Percentiles rank a stretch among this genome's conserved stretches.
Conservation (phyloP, 352 stramenopile genomes). For the Phytopythium helicoides region DNA sequence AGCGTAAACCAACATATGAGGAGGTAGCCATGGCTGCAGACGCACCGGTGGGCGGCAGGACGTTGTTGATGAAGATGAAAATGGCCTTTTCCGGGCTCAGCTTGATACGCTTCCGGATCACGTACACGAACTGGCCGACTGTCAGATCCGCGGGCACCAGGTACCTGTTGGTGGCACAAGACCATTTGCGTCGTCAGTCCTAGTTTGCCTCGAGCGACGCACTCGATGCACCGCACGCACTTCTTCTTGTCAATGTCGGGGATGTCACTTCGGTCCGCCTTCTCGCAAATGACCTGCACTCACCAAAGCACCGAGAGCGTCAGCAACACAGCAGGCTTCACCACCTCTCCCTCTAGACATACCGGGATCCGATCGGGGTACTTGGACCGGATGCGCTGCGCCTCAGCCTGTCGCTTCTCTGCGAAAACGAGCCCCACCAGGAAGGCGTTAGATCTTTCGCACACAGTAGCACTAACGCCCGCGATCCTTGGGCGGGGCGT, state of each 20-base stretch:
- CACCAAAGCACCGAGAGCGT: background rate
- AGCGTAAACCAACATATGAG: too few species aligned
- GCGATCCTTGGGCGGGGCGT: too few species aligned
- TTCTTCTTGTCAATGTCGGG: constrained; percentile 99
- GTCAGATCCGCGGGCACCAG: constrained; percentile 96
- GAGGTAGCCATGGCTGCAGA: too few species aligned
- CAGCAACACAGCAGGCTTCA: too few species aligned
- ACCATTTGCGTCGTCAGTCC: too few species aligned
- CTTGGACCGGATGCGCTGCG: constrained; percentile 97
- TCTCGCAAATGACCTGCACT: constrained; percentile 87
- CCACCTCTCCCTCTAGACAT: too few species aligned
- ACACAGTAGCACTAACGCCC: too few species aligned
- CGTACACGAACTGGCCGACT: constrained; percentile 99
- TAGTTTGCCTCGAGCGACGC: too few species aligned
- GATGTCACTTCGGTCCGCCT: constrained; percentile 97
- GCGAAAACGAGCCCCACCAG: background rate
- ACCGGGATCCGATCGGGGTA: constrained; percentile 98
- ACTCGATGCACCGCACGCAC: too few species aligned
- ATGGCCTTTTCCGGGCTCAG: constrained; percentile 96
- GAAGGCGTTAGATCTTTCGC: background rate
- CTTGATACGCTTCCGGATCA: constrained; percentile 99
- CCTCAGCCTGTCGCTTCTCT: constrained; percentile 98
- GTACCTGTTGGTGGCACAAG: constrained; percentile 49
- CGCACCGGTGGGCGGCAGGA: constrained; percentile 93
- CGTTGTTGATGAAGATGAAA: constrained; percentile 99